Percentiles rank a stretch among this genome's conserved stretches.
Conservation (phyloP, 805 yeast species). For the Candida succiphila region DNA sequence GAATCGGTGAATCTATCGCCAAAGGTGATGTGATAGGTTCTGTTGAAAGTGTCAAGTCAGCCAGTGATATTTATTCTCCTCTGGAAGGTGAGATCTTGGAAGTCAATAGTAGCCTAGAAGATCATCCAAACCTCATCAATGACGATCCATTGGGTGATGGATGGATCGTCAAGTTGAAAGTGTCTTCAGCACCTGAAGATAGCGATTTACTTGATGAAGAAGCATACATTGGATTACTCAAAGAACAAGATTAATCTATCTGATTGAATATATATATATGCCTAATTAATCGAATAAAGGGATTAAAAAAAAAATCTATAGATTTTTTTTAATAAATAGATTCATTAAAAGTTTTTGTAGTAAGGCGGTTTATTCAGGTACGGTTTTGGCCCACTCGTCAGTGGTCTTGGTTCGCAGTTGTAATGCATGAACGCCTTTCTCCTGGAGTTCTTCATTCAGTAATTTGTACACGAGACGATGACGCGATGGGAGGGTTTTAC, state of each 20-base stretch:
- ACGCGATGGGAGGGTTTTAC: slow-evolving; percentile 58
- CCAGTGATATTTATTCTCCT: slow-evolving; percentile 88
- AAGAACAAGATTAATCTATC: slow-evolving; percentile 31
- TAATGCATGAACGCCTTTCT: slow-evolving; percentile 76
- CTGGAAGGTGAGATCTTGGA: slow-evolving; percentile 68
- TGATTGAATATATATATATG: background rate
- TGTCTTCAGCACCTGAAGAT: slow-evolving; percentile 28
- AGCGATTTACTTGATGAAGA: slow-evolving; percentile 45
- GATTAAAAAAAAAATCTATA: background rate
- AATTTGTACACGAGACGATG: slow-evolving; percentile 67
- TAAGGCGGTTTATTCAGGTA: background rate
- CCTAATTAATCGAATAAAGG: background rate
- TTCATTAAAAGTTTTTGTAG: background rate
- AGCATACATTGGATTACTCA: slow-evolving; percentile 46
- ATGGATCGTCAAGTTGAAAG: slow-evolving; percentile 77
- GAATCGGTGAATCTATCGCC: slow-evolving; percentile 26
- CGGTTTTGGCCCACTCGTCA: slow-evolving; percentile 33
- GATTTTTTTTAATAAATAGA: background rate
- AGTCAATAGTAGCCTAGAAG: slow-evolving; percentile 56
- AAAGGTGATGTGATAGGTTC: slow-evolving; percentile 84
- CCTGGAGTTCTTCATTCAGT: slow-evolving; percentile 61
- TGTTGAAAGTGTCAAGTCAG: slow-evolving; percentile 90
- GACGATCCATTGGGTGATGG: slow-evolving; percentile 89
- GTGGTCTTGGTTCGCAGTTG: slow-evolving; percentile 78
- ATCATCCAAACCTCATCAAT: slow-evolving; percentile 71